phyloP scores from a whole-genome alignment of 306 rosid genomes.

The Citrullus amarus region DNA sequence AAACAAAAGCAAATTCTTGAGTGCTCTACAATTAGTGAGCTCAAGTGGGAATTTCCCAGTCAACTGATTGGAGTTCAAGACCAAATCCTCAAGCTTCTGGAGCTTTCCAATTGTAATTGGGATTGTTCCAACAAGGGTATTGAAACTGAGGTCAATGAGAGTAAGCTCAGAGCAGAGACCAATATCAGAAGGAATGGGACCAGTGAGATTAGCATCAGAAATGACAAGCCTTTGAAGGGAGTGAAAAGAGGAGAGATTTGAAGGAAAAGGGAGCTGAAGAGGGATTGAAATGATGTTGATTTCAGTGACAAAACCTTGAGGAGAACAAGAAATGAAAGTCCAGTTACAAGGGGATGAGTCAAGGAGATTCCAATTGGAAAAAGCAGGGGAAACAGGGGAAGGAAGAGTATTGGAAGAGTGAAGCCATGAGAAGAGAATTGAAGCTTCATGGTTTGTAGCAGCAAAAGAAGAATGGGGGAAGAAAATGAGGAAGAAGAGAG shows the following conservation, averaged over 20 bases:
- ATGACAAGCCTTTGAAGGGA: conserved; percentile 50
- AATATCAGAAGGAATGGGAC: conserved; percentile 42
- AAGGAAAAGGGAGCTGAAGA: conserved; percentile 51
- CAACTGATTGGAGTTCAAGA: conserved; percentile 60
- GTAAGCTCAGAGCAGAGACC: conserved; percentile 38
- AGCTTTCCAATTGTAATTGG: conserved; percentile 50
- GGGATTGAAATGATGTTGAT: conserved; percentile 50
- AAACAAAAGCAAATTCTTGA: conserved; percentile 40
- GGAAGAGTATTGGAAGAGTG: conserved; percentile 16
- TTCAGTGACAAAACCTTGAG: conserved; percentile 46
- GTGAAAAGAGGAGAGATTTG: conserved; percentile 52
- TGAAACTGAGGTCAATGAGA: conserved; percentile 52
- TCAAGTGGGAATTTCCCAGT: conserved; percentile 63
- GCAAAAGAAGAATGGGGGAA: conserved; percentile 24
- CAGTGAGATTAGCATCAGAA: conserved; percentile 70
- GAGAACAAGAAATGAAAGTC: conserved; percentile 71
- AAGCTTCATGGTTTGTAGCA: conserved; percentile 52
- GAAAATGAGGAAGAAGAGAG: conserved; percentile 11
- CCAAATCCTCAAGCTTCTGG: conserved; percentile 37
- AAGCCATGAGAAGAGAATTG: conserved; percentile 71
- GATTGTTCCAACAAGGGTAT: conserved; percentile 57
- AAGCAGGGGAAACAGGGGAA: conserved; percentile 25
- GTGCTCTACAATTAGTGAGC: conserved; percentile 35
- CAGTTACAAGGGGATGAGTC: conserved; percentile 74
- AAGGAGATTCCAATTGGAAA: conserved; percentile 57